These are phyloP conservation scores for Rhynchospora tenuis DNA, from an alignment of 176 grass and related monocot species.

Conservation along the genomic window DNA sequence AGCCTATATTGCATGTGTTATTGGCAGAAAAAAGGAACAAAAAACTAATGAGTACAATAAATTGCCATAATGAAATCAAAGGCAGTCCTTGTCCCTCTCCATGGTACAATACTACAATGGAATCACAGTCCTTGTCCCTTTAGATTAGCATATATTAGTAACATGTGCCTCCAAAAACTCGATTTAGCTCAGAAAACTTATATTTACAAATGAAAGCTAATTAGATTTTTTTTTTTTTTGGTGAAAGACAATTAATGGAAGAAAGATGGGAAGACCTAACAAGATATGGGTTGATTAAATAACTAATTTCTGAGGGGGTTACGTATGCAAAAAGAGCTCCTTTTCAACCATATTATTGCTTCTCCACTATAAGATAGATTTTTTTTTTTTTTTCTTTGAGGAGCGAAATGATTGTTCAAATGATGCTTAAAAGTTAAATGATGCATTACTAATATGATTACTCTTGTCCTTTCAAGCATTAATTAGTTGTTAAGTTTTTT, in stretches of 20 bases:
- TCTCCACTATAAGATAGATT: neutral
- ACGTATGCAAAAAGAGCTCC: neutral
- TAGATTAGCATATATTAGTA: neutral
- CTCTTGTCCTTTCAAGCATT: neutral
- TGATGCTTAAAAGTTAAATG: constrained; percentile 18
- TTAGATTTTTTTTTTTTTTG: neutral
- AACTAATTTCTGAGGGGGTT: neutral
- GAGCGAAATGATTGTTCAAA: constrained; percentile 15
- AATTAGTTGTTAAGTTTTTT: neutral
- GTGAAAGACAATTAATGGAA: neutral
- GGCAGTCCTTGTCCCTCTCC: constrained; percentile 17
- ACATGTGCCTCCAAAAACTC: neutral
- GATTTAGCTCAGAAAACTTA: neutral
- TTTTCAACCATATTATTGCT: constrained; percentile 6
- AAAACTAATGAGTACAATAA: constrained; percentile 1
- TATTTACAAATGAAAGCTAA: neutral
- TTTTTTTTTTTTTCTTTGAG: neutral
- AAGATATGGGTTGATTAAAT: neutral
- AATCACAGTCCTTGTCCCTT: neutral
- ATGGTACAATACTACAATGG: constrained; percentile 10
- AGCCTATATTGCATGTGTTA: neutral
- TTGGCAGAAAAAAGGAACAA: neutral
- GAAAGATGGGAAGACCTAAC: neutral
- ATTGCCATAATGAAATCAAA: constrained; percentile 20
- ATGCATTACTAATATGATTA: constrained; percentile 1